Evolutionary conservation across 805 yeast genomes (phyloP).

Genomic region (Brettanomyces nanus): DNA sequence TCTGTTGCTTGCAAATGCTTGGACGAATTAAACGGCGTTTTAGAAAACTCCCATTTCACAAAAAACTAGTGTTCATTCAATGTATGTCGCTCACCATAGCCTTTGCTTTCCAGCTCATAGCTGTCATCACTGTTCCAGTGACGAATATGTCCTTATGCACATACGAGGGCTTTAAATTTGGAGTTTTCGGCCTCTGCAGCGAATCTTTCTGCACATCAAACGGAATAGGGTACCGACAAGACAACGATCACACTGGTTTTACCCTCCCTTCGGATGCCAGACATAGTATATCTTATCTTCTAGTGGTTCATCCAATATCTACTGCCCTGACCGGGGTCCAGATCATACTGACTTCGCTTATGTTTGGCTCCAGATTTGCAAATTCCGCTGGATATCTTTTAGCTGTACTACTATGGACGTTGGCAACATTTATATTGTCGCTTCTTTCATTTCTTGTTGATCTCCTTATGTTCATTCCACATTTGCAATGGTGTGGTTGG

Average conservation of each 20-base stretch:
- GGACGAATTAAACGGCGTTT: too few species aligned
- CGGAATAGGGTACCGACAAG: constrained; percentile 35
- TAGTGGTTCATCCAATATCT: constrained; percentile 63
- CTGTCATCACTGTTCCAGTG: constrained; percentile 56
- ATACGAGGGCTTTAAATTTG: constrained; percentile 44
- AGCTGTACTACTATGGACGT: constrained; percentile 45
- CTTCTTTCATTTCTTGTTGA: constrained; percentile 77
- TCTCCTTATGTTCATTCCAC: constrained; percentile 66
- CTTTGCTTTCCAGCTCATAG: constrained; percentile 48
- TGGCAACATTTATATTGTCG: constrained; percentile 62
- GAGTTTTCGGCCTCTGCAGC: constrained; percentile 64
- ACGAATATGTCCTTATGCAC: constrained; percentile 43
- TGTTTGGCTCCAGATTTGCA: constrained; percentile 29
- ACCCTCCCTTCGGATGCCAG: constrained; percentile 53
- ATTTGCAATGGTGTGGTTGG: constrained; percentile 83
- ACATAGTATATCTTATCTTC: constrained; percentile 46
- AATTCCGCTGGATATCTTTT: constrained; percentile 37
- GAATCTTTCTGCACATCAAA: constrained; percentile 30
- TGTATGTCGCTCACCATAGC: constrained; percentile 34
- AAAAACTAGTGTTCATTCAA: constrained; percentile 14
- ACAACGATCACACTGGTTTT: constrained; percentile 30
- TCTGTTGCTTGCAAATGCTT: too few species aligned
- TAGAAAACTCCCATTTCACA: constrained; percentile 9
- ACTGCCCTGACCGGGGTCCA: constrained; percentile 45
- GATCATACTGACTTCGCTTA: constrained; percentile 30